Conservation (phyloP, 2,329 filamentous ascomycete species). For the Bipolaris zeicola region DNA sequence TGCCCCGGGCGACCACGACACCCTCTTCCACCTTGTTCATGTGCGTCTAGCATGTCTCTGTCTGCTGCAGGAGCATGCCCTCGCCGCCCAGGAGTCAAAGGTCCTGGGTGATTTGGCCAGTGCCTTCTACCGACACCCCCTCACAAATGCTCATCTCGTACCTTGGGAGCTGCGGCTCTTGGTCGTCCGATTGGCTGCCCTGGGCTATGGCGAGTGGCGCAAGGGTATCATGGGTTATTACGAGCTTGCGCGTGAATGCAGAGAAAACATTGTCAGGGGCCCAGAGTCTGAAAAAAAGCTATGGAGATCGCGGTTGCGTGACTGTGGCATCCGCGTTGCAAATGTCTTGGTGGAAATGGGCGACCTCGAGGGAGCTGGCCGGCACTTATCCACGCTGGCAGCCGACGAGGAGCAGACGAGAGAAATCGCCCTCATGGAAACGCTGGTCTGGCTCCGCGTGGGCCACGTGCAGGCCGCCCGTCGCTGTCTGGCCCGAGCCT, state of each 20-base stretch:
- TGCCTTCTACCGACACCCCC: constrained; percentile 56
- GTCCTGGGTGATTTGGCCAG: constrained; percentile 66
- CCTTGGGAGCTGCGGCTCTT: constrained; percentile 88
- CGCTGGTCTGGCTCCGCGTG: constrained; percentile 76
- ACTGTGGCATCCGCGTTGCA: constrained; percentile 71
- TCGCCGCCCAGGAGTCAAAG: constrained; percentile 66
- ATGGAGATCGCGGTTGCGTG: constrained; percentile 75
- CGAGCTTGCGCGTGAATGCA: constrained; percentile 80
- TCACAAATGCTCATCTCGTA: constrained; percentile 63
- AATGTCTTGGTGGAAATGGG: constrained; percentile 83
- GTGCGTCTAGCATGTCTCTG: constrained; percentile 81
- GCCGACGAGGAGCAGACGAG: constrained; percentile 9
- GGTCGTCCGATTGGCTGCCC: constrained; percentile 79
- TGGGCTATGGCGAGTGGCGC: constrained; percentile 83
- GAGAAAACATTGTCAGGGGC: constrained; percentile 58
- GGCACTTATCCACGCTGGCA: constrained; percentile 69
- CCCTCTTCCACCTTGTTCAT: constrained; percentile 80
- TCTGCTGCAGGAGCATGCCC: constrained; percentile 68
- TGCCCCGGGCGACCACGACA: constrained; percentile 62
- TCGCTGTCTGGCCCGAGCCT: constrained; percentile 53
- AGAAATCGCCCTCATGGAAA: constrained; percentile 51
- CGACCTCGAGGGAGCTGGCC: constrained; percentile 77
- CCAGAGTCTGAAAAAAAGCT: constrained; percentile 61
- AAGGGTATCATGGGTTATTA: constrained; percentile 89
- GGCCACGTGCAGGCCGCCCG: constrained; percentile 76